Base-by-base conservation (phyloP, 495 filamentous ascomycete genomes). In the Hypoxylon trugodes region DNA sequence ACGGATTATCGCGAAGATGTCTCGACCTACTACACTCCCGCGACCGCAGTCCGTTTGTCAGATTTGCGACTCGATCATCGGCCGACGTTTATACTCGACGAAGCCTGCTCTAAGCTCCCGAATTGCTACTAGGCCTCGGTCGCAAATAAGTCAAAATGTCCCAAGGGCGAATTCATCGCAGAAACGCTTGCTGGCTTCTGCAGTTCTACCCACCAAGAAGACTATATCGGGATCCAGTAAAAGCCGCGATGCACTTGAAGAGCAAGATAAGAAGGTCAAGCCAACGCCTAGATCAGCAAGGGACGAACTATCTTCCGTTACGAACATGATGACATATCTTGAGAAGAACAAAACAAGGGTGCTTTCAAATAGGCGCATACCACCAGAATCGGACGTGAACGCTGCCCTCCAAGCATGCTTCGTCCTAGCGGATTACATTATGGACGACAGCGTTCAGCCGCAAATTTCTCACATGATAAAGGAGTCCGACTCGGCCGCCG, bases 21-120 rank as follows among this genome's bases (percentile, higher is more conserved):
- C 59, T 40, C 64, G 63, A 36, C 32, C 68, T 9, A 32, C 25
- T 1, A 45, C 32, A 15, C n/a, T 70, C 16, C 42, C 50, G 38
- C 67, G 61, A 18, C 30, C 56, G 32, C 67, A 37, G 30, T 36
- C 61, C 0, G 50, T 73, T 7, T 70, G 70, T 24, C 70, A 70
- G 21, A 70, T 73, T 8, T 73, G 70, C 54, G 64, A 70, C 15
- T 68, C 61, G n/a, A 59, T 68, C 22, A 45, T 60, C 3, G 28
- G 49, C 21, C 64, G 47, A 9, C 68, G 64, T 19, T 57, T 60
- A 19, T 33, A 58, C 26, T 45, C 59, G 4, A 59, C 54, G 4
- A 59, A 52, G 9, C 65, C 58, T 1, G 6, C 46, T 26, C 42
- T 45, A 18, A 52, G 40, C 22, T 7, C 46, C 54, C 57, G 22